Percentiles rank a stretch among this genome's conserved stretches.
These are phyloP conservation scores for Ilyonectria sp. DNA, from an alignment of 2,329 filamentous ascomycete species.

Conservation along the genomic window DNA sequence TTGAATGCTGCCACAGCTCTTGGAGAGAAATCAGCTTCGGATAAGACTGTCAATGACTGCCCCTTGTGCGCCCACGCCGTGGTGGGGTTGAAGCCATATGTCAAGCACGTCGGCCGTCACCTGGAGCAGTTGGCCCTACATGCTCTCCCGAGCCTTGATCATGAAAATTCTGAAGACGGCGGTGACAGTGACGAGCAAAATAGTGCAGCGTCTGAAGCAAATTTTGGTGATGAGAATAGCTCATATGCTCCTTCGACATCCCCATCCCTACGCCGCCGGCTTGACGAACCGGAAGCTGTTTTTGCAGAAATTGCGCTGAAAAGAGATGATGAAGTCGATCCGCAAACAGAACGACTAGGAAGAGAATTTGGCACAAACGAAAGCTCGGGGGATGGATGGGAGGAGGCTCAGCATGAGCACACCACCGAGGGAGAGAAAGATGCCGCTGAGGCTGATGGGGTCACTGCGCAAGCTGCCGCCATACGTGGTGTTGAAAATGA, in stretches of 20 bases:
- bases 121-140: constrained; percentile 46
- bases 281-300: not conserved
- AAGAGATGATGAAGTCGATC: no score
- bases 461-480: no score
- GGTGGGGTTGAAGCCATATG: constrained; percentile 36
- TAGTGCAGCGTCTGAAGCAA: not conserved
- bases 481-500: no score
- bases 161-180: not conserved
- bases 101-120: constrained; percentile 47
- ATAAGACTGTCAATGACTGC: constrained; percentile 24
- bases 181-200: constrained; percentile 8
- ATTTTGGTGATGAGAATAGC: not conserved
- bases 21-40: constrained; percentile 13
- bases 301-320: not conserved
- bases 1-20: constrained; percentile 2
- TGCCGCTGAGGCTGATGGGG: no score
- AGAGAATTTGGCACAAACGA: no score
- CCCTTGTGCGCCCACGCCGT: constrained; percentile 35
- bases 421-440: no score
- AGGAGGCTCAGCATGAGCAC: no score
- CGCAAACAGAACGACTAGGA: no score
- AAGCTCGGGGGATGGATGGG: no score
- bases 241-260: not conserved
- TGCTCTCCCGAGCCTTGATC: constrained; percentile 29
- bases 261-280: not conserved